These are phyloP conservation scores for Lentinula aciculospora DNA, from an alignment of 768 basidiomycete genomes.

Conservation along the genomic window DNA sequence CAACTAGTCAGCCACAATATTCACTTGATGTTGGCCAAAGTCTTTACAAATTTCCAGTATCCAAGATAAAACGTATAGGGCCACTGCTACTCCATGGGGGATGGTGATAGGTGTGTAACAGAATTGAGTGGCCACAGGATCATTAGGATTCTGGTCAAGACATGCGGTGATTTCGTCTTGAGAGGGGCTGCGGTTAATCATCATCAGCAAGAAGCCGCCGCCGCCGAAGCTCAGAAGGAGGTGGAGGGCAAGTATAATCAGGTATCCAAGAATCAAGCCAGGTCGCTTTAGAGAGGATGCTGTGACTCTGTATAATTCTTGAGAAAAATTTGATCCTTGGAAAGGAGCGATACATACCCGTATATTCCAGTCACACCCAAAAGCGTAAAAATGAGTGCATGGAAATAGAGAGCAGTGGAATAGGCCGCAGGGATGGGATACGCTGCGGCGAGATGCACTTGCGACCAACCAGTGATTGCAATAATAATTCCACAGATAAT, in stretches of 20 bases:
- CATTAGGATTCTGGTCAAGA: constrained; percentile 20
- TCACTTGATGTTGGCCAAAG: background rate
- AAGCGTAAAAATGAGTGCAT: constrained; percentile 41
- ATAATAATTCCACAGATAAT: constrained; percentile 37
- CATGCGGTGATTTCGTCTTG: constrained; percentile 31
- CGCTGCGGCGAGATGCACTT: constrained; percentile 37
- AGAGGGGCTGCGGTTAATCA: constrained; percentile 33
- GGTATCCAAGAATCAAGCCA: constrained; percentile 37
- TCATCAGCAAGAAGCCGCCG: constrained; percentile 45
- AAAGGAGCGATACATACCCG: constrained; percentile 34
- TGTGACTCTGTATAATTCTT: constrained; percentile 28
- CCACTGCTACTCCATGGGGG: constrained; percentile 37
- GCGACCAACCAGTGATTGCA: constrained; percentile 40
- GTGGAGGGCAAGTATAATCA: constrained; percentile 36
- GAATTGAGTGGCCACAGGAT: constrained; percentile 24
- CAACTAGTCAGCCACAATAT: background rate
- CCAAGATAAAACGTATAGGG: constrained; percentile 45
- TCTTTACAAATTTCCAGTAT: constrained; percentile 15
- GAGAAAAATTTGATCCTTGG: background rate
- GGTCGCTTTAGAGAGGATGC: constrained; percentile 38
- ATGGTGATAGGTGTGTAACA: constrained; percentile 38
- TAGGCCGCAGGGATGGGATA: constrained; percentile 30
- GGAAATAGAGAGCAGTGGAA: constrained; percentile 38
- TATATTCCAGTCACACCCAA: constrained; percentile 42
- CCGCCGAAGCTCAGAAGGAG: constrained; percentile 40